Evolutionary conservation across 2,329 filamentous ascomycete species (phyloP).

Genomic region (Colletotrichum sp.): DNA sequence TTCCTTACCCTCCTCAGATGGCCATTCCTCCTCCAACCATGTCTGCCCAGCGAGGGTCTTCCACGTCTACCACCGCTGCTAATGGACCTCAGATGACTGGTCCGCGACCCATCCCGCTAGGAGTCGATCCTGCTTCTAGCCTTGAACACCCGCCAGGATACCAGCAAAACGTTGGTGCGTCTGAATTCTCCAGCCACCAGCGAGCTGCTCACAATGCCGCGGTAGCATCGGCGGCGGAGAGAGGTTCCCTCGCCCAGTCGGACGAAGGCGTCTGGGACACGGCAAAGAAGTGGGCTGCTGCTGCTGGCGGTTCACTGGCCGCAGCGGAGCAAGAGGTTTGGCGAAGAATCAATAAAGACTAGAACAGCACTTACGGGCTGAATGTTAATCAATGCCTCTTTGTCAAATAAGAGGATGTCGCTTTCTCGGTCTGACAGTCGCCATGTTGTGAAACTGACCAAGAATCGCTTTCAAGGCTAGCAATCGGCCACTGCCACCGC

Average conservation of each 20-base stretch:
- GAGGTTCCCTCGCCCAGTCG: conserved; percentile 26
- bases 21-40: conserved; percentile 51
- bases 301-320: conserved; percentile 61
- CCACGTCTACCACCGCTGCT: conserved; percentile 41
- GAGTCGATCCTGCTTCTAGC: conserved; percentile 28
- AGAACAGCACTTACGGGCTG: conserved; percentile 22
- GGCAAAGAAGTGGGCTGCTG: conserved; percentile 63
- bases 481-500: not conserved
- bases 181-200: conserved; percentile 56
- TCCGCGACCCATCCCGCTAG: conserved; percentile 28
- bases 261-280: conserved; percentile 58
- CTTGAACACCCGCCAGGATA: conserved; percentile 60
- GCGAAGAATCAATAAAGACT: conserved; percentile 67
- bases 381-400: not conserved
- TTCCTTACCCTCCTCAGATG: conserved; percentile 54
- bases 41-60: conserved; percentile 49
- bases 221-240: conserved; percentile 32
- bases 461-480: not conserved
- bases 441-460: not conserved
- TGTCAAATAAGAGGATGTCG: not conserved
- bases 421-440: not conserved
- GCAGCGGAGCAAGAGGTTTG: conserved; percentile 67
- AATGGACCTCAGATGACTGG: conserved; percentile 30
- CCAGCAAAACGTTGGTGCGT: conserved; percentile 59
- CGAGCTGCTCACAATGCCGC: conserved; percentile 42